These are phyloP conservation scores for Sporobolomyces roseus DNA, from an alignment of 768 basidiomycete species.

Conservation along the genomic window DNA sequence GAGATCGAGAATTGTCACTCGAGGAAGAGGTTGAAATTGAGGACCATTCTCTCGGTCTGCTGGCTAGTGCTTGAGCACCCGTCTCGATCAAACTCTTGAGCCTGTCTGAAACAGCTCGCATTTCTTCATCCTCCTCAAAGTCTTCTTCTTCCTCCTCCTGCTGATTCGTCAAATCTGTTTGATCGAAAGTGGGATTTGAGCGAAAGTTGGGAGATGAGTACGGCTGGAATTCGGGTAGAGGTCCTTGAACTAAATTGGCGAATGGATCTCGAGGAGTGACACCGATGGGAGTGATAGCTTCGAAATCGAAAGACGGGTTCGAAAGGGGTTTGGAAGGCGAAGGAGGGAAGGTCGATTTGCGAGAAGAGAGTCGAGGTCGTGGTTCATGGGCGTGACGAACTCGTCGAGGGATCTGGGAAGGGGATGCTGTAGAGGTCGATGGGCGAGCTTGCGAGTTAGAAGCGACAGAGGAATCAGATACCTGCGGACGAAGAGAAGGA, in stretches of 20 bases:
- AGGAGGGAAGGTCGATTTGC: not conserved
- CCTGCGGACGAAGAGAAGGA: too few species aligned
- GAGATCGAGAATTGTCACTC: not conserved
- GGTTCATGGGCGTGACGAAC: conserved; percentile 19
- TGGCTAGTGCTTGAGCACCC: conserved; percentile 16
- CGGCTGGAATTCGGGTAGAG: conserved; percentile 18
- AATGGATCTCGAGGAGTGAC: conserved; percentile 4
- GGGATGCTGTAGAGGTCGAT: not conserved
- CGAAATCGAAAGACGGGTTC: not conserved
- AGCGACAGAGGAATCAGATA: not conserved
- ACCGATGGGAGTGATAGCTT: not conserved
- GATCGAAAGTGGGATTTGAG: too few species aligned
- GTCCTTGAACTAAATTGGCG: conserved; percentile 1
- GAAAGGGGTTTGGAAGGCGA: not conserved
- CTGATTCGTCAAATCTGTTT: not conserved
- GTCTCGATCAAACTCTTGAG: conserved; percentile 10
- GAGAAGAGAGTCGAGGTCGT: conserved; percentile 4
- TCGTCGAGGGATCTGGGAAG: conserved; percentile 23
- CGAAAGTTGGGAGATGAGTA: conserved; percentile 8
- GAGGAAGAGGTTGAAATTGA: not conserved
- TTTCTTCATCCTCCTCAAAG: conserved; percentile 14
- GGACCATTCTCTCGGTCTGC: conserved; percentile 15
- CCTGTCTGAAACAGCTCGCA: conserved; percentile 6
- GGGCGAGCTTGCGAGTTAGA: not conserved
- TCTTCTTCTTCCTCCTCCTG: not conserved